Base-by-base conservation (phyloP, 179 eudicot genomes). In the Actinidia chinensis region DNA sequence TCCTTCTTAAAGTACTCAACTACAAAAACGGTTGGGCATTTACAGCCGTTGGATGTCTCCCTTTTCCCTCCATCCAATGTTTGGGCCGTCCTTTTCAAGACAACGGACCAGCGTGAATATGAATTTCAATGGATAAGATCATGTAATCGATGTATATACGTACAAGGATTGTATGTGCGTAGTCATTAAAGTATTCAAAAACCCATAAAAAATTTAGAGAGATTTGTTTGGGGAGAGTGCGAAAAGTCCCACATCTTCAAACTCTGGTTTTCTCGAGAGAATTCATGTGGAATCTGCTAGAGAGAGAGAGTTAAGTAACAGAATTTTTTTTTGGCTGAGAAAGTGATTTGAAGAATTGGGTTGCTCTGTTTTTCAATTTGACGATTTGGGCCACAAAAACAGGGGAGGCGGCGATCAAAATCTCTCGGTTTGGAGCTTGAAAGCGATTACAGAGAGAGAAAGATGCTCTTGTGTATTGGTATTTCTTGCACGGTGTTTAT, bases 121-220 rank as follows among this genome's bases (percentile, higher is more conserved):
- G 48, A 64, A 64, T 50, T 65, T 65, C 14, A 58, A 5, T 36
- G 72, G 79, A 66, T 65, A 76, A 76, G 51, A 36, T 63, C 50
- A 13, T 40, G 20, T 40, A 52, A 52, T 76, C 51, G 51, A 4
- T 20, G 20, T 1, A 1, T 43, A 36, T n/a, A 47, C 33, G 11
- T 33, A 51, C 10, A 40, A 73, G 36, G 3, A 73, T 55, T 61
- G 43, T 18, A 20, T 1, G 9, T 6, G 48, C n/a, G 2, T 60
- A 13, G 3, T 13, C 25, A 46, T 74, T 46, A 63, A 61, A 60
- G 44, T 23, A 61, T 15, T 61, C 50, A 13, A 47, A 14, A n/a
- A 25, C 33, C 69, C 20, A 61, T 14, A 22, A 75, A 13, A 43
- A 60, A 22, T 6, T 25, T 15, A 42, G 8, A 56, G 58, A 47